These are phyloP conservation scores for Coemansia sp. DNA, from an alignment of 192 early-diverging fungal species.

Conservation along the genomic window DNA sequence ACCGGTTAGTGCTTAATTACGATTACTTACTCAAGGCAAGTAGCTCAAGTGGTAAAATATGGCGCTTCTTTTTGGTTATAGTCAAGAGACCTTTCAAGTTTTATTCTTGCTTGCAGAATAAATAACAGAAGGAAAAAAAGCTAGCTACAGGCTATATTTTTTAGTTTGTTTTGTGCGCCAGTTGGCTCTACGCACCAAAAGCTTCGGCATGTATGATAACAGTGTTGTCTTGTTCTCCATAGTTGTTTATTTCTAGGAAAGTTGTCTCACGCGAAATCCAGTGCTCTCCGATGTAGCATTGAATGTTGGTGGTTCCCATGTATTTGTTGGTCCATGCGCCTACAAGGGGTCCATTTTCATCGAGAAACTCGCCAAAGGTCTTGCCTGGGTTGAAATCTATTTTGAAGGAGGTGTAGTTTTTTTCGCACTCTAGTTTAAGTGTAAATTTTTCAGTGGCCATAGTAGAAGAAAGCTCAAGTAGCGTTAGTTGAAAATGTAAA, in stretches of 20 bases:
- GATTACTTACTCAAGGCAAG: no score
- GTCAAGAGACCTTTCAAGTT: no score
- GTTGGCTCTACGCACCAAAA: no score
- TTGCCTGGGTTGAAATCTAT: neutral
- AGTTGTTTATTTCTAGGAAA: neutral
- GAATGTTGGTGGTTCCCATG: neutral
- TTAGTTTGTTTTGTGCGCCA: no score
- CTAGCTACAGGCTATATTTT: no score
- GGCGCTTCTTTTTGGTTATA: no score
- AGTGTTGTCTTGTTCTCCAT: neutral
- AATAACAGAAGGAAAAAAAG: no score
- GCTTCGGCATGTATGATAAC: neutral
- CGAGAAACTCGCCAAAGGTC: neutral
- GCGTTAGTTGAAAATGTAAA: neutral
- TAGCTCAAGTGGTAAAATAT: no score
- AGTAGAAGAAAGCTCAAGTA: no score
- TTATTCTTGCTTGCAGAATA: no score
- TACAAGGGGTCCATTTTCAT: neutral
- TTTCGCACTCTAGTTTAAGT: neutral
- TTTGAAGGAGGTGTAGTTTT: neutral
- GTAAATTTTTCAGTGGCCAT: no score
- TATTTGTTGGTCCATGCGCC: neutral
- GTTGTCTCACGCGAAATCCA: neutral
- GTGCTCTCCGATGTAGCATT: neutral
- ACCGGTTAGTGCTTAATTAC: no score